Evolutionary conservation across 495 filamentous ascomycete species (phyloP), one percentile per base, ranked within the genome.

Genomic region (Oidiodendron maius): DNA sequence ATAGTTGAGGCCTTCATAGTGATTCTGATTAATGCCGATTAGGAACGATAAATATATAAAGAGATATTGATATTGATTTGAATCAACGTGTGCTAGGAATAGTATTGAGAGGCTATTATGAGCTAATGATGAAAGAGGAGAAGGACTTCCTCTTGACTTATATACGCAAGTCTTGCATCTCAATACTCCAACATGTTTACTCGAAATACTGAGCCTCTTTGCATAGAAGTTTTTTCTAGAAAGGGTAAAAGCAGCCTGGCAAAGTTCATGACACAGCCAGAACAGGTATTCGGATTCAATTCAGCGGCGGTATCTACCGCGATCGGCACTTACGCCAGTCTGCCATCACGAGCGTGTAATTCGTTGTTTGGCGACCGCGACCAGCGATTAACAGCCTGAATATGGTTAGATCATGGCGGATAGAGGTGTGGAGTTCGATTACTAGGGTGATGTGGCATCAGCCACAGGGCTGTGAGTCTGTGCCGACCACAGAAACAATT

Each of bases 1-100:
- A 36, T 20, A 39, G 43, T 47, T 21, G 41, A 32, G 3, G 48
- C 43, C 52, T 48, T 51, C 17, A 56, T 43, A 21, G 28, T 32
- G 28, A 32, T 32, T 32, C 28, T 32, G 28, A 32, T 32, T 32
- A n/a, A 32, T 32, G n/a, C 28, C 28, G 28, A 32, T 32, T 32
- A 32, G 28, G 28, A 32, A 32, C 28, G 28, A 32, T 32, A 32
- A 32, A 32, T 8, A 32, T 32, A 32, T 32, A n/a, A 32, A 32
- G 28, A 32, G 28, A 32, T 32, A n/a, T 32, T 8, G n/a, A 32
- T 8, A 32, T 32, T 32, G 28, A 32, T 32, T 32, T 32, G n/a
- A 32, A 32, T 32, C n/a, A 32, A 32, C 8, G 28, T 32, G 28
- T 32, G 28, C 28, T 32, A 32, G 28, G 28, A 32, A 32, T 32